phyloP scores from a whole-genome alignment of 164 flowering plant species.

The Warburgia ugandensis region DNA sequence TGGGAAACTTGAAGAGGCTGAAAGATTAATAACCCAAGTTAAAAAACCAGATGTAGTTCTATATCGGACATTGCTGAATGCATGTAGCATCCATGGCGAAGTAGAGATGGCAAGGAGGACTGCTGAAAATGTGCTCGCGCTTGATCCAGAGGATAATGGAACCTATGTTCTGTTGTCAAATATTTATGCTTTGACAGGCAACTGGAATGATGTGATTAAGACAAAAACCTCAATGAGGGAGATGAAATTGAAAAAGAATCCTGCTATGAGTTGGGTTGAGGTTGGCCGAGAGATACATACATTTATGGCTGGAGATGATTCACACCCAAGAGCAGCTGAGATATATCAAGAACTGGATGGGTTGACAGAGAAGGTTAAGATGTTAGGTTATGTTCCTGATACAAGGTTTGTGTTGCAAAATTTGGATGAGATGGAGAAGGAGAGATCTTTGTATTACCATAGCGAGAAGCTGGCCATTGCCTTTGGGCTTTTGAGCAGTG shows the following conservation, averaged over 20 bases:
- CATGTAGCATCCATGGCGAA: constrained; percentile 40
- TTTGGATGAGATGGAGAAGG: constrained; percentile 33
- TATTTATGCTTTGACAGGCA: constrained; percentile 35
- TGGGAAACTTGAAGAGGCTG: constrained; percentile 46
- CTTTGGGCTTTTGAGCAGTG: constrained; percentile 30
- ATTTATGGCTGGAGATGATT: constrained; percentile 38
- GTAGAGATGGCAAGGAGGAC: constrained; percentile 32
- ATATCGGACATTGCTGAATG: constrained; percentile 42
- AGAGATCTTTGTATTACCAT: constrained; percentile 36
- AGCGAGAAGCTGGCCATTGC: constrained; percentile 51
- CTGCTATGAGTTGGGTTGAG: constrained; percentile 48
- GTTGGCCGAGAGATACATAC: constrained; percentile 29
- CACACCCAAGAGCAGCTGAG: constrained; percentile 27
- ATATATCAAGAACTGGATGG: constrained; percentile 24
- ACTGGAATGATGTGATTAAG: constrained; percentile 35
- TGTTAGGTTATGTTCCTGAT: constrained; percentile 44
- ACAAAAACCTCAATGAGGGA: constrained; percentile 33
- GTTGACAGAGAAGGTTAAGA: constrained; percentile 23
- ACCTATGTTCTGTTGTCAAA: constrained; percentile 35
- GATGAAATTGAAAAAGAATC: constrained; percentile 35
- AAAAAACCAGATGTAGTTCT: constrained; percentile 36
- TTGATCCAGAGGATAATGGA: constrained; percentile 32
- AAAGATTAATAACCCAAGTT: constrained; percentile 24
- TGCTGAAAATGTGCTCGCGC: constrained; percentile 20
- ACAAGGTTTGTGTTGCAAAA: constrained; percentile 40